A percentile compares a stretch with the other conserved stretches of the same genome.
These are phyloP conservation scores for Sporothrix sp. DNA, from an alignment of 2,329 filamentous ascomycete species.

Conservation along the genomic window DNA sequence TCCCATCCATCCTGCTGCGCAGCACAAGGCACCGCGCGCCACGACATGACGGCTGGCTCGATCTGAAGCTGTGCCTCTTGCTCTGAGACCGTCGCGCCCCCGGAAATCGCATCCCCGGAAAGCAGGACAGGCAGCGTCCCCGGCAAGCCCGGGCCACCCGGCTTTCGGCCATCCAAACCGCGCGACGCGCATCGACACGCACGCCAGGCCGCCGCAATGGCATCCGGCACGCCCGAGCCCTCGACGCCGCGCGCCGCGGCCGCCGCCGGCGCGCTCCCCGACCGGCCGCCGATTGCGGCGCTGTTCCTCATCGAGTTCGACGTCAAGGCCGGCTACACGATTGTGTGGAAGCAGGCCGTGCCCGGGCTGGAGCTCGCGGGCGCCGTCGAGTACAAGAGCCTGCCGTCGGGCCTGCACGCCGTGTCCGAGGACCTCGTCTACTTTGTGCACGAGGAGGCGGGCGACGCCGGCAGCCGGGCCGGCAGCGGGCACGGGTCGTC, in stretches of 20 bases:
- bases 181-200: not conserved
- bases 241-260: not conserved
- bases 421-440: conserved; percentile 85
- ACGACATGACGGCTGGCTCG: not conserved
- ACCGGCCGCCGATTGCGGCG: conserved; percentile 58
- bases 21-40: not conserved
- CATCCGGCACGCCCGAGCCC: not conserved
- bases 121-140: no score
- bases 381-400: conserved; percentile 88
- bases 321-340: conserved; percentile 82
- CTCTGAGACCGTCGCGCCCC: no score
- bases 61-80: not conserved
- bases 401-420: conserved; percentile 86
- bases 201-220: not conserved
- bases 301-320: conserved; percentile 88
- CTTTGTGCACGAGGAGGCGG: conserved; percentile 67
- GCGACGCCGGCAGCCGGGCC: conserved; percentile 23
- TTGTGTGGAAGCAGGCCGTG: conserved; percentile 73
- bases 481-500: not conserved
- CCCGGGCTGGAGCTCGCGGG: conserved; percentile 68
- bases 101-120: no score
- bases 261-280: conserved; percentile 24
- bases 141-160: not conserved
- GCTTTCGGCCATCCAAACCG: not conserved
- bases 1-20: not conserved